Evolutionary conservation across 2,329 filamentous ascomycete species (phyloP).

Genomic region (Talaromyces albobiverticillius): DNA sequence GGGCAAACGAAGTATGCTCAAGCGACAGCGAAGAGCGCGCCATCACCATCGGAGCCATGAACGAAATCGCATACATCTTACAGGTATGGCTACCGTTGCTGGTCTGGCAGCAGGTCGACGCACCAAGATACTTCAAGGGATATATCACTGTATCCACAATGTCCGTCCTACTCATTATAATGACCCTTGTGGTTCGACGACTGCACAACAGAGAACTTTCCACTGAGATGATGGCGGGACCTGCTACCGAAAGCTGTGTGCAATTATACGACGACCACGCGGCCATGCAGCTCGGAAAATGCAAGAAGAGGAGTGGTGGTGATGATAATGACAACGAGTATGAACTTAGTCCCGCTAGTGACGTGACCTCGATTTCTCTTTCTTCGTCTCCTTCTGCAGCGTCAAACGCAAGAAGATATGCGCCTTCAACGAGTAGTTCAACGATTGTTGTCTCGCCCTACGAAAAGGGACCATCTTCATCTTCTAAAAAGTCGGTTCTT

Average conservation of each 20-base stretch:
- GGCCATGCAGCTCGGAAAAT: neutral
- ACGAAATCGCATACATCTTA: slow-evolving; percentile 66
- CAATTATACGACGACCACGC: neutral
- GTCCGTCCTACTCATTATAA: slow-evolving; percentile 49
- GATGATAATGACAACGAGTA: neutral
- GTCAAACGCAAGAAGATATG: neutral
- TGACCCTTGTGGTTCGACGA: slow-evolving; percentile 46
- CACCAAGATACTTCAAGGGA: slow-evolving; percentile 59
- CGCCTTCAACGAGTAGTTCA: neutral
- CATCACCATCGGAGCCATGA: slow-evolving; percentile 65
- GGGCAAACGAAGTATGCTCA: slow-evolving; percentile 56
- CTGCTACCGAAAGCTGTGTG: slow-evolving; percentile 9
- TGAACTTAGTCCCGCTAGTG: too few relatives aligned
- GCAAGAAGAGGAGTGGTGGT: neutral
- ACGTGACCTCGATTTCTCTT: too few relatives aligned
- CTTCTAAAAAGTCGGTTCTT: neutral
- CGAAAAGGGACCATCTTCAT: neutral
- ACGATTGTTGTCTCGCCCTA: neutral
- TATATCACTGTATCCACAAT: slow-evolving; percentile 56
- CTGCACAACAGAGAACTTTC: slow-evolving; percentile 9
- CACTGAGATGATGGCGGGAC: neutral
- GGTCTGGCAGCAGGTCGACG: slow-evolving; percentile 64
- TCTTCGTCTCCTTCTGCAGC: neutral
- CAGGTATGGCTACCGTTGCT: slow-evolving; percentile 68
- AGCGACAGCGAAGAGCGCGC: slow-evolving; percentile 64